These are phyloP conservation scores for Morella rubra DNA, from an alignment of 306 rosid species.

Conservation along the genomic window DNA sequence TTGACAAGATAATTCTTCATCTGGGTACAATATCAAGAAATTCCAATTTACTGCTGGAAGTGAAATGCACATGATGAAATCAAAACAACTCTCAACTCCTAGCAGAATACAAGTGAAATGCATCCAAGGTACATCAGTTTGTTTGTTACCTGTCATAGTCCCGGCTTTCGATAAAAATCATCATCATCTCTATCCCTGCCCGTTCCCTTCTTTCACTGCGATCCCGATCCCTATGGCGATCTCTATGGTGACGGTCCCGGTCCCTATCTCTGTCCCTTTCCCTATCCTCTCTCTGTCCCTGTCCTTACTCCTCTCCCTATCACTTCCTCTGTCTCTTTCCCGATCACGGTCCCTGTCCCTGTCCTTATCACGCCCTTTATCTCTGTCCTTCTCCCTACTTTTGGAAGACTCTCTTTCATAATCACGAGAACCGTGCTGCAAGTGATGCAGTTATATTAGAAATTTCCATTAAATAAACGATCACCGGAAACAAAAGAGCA, in stretches of 20 bases:
- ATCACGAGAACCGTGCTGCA: conserved; percentile 80
- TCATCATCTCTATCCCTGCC: conserved; percentile 77
- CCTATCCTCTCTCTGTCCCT: conserved; percentile 45
- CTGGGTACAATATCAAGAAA: not conserved
- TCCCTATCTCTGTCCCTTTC: conserved; percentile 53
- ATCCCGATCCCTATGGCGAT: conserved; percentile 64
- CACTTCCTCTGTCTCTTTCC: conserved; percentile 24
- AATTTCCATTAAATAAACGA: not conserved
- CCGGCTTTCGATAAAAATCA: conserved; percentile 58
- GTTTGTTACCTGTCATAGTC: conserved; percentile 69
- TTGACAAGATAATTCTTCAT: not conserved
- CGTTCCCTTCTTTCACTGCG: conserved; percentile 79
- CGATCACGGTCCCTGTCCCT: conserved; percentile 40
- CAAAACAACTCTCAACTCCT: not conserved
- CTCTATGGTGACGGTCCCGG: conserved; percentile 63
- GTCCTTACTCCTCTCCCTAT: conserved; percentile 33
- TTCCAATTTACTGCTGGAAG: not conserved
- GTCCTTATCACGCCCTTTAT: conserved; percentile 63
- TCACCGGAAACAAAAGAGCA: not conserved
- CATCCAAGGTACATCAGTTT: not conserved
- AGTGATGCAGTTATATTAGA: conserved; percentile 1
- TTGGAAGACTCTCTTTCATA: conserved; percentile 81
- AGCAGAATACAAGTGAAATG: not conserved
- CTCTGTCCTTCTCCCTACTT: conserved; percentile 87
- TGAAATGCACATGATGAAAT: not conserved